Percentiles rank a stretch among this genome's conserved stretches.
phyloP scores from a whole-genome alignment of 2,329 filamentous ascomycete genomes.

The Nemania diffusa region DNA sequence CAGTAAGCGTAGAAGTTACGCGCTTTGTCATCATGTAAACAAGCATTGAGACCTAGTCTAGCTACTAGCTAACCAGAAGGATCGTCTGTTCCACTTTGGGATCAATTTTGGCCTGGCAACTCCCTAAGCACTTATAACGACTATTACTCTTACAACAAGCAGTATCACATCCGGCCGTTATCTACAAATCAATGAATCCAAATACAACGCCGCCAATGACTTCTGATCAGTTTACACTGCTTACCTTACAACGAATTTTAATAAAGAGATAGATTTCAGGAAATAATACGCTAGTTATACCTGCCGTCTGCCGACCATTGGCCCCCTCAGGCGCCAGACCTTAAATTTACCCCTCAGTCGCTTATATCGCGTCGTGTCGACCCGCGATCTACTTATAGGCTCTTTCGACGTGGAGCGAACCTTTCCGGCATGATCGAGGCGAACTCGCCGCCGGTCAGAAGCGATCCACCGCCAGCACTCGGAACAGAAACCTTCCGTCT shows the following conservation, averaged over 20 bases:
- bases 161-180: no score
- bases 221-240: no score
- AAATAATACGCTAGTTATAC: no score
- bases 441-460: slow-evolving; percentile 12
- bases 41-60: neutral
- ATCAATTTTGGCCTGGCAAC: no score
- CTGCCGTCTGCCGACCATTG: slow-evolving; percentile 6
- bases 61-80: no score
- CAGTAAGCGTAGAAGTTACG: neutral
- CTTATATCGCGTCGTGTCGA: neutral
- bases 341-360: slow-evolving; percentile 13
- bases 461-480: slow-evolving; percentile 25
- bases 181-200: no score
- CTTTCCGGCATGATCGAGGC: neutral
- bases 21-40: neutral
- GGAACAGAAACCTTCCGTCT: slow-evolving; percentile 4
- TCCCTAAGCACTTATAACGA: no score
- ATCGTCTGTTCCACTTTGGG: no score
- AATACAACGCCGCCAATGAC: no score
- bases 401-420: neutral
- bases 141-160: no score
- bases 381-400: neutral
- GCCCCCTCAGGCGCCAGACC: slow-evolving; percentile 14
- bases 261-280: neutral
- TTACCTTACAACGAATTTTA: no score